Evolutionary conservation across 2,329 filamentous ascomycete species (phyloP).

Genomic region (Fusarium hainanense): DNA sequence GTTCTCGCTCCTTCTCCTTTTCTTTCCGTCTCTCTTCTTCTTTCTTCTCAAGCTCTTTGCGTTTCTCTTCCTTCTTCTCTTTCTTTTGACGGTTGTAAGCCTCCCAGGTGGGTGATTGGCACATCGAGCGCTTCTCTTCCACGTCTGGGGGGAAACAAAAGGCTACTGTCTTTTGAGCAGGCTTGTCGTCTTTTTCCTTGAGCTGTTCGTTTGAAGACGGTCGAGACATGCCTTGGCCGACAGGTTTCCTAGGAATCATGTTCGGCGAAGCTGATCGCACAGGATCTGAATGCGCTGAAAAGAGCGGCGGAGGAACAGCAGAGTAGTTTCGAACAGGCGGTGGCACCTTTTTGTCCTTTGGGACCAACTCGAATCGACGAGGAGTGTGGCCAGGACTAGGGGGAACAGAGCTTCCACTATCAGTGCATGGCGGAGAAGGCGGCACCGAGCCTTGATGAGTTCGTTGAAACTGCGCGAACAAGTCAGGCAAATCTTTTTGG

Average conservation of each 20-base stretch:
- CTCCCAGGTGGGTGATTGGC: constrained; percentile 72
- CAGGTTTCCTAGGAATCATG: constrained; percentile 32
- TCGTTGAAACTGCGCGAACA: constrained; percentile 25
- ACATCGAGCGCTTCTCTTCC: constrained; percentile 56
- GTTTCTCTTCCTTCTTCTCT: constrained; percentile 62
- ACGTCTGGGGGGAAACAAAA: constrained; percentile 49
- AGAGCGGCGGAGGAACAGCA: constrained; percentile 35
- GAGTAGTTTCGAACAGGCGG: constrained; percentile 44
- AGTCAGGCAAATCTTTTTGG: constrained; percentile 7
- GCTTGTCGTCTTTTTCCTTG: constrained; percentile 36
- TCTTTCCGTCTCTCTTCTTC: constrained; percentile 46
- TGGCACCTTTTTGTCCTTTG: constrained; percentile 41
- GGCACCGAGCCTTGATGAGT: constrained; percentile 33
- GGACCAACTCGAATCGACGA: constrained; percentile 44
- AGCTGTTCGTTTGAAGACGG: constrained; percentile 20
- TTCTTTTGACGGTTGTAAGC: constrained; percentile 65
- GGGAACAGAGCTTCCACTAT: constrained; percentile 31
- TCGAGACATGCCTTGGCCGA: constrained; percentile 15
- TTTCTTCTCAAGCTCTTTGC: constrained; percentile 54
- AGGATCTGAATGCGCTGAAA: constrained; percentile 26
- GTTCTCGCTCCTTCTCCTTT: constrained; percentile 38
- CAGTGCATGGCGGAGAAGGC: constrained; percentile 29
- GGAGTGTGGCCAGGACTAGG: constrained; percentile 37
- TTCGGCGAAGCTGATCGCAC: constrained; percentile 27
- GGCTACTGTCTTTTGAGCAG: constrained; percentile 47